Evolutionary conservation across 75 land plant genomes (phyloP).

Genomic region (Chamaecyparis obtusa): DNA sequence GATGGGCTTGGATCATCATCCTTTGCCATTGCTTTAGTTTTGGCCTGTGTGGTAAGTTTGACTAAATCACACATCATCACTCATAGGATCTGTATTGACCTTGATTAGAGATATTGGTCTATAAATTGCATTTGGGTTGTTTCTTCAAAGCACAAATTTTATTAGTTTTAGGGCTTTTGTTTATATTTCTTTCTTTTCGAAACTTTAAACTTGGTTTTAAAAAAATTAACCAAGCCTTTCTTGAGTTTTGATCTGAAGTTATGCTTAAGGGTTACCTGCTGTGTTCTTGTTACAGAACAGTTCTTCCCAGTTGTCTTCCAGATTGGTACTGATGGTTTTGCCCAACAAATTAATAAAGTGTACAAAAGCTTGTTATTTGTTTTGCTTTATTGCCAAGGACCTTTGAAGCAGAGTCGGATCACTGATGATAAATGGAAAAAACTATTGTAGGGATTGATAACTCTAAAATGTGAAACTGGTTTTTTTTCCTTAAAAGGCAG

Average conservation of each 20-base stretch:
- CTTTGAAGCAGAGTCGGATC: background rate
- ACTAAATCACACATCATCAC: background rate
- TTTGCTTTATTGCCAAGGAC: background rate
- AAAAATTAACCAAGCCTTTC: background rate
- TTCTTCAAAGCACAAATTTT: background rate
- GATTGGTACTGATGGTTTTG: background rate
- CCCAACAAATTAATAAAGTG: background rate
- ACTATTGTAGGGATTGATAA: background rate
- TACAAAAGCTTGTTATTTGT: background rate
- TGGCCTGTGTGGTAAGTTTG: conserved; percentile 54
- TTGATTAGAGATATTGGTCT: background rate
- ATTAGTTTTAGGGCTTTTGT: background rate
- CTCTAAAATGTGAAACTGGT: background rate
- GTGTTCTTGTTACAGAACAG: background rate
- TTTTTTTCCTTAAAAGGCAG: background rate
- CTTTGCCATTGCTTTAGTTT: conserved; percentile 66
- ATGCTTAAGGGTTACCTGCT: background rate
- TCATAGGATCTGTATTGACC: background rate
- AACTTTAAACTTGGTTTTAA: background rate
- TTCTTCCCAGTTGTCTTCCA: background rate
- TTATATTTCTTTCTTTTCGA: background rate
- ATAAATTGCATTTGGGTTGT: background rate
- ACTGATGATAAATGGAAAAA: background rate
- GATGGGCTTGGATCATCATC: conserved; percentile 55
- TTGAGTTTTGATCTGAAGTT: background rate